These are phyloP conservation scores for Polysphondylium violaceum DNA, from an alignment of 78 protist genomes.

Conservation along the genomic window DNA sequence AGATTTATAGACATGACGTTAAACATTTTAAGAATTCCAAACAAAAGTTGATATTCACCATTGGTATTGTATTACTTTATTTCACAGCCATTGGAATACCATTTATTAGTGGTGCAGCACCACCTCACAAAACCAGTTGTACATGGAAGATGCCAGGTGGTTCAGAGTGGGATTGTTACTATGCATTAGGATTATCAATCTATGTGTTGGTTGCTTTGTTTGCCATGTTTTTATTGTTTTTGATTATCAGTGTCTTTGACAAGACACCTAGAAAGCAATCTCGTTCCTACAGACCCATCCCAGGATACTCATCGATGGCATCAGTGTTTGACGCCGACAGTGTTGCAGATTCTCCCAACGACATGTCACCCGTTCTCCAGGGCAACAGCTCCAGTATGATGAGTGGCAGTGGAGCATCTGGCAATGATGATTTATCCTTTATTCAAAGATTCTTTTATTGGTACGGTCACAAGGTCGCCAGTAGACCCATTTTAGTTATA, in stretches of 20 bases:
- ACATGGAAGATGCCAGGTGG: slow-evolving; percentile 50
- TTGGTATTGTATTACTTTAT: neutral
- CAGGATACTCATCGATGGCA: slow-evolving; percentile 26
- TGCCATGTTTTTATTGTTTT: neutral
- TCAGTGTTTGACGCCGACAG: neutral
- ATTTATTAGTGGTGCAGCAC: slow-evolving; percentile 7
- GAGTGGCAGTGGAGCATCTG: neutral
- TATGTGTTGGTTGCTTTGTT: neutral
- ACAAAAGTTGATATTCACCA: neutral
- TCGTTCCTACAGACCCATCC: slow-evolving; percentile 1
- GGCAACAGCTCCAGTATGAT: neutral
- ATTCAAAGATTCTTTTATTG: slow-evolving; percentile 41
- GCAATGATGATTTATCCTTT: neutral
- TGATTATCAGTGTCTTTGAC: neutral
- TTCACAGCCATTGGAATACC: slow-evolving; percentile 4
- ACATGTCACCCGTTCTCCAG: neutral
- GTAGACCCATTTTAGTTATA: slow-evolving; percentile 2
- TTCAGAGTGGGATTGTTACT: slow-evolving; percentile 40
- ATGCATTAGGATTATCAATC: slow-evolving; percentile 11
- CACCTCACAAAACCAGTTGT: slow-evolving; percentile 1
- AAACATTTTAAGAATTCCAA: no score
- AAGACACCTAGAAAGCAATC: neutral
- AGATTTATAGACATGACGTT: neutral
- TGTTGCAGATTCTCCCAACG: neutral
- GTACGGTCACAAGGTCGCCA: slow-evolving; percentile 30